Base-by-base conservation (phyloP, 1,284 basidiomycete species). In the Vanrija pseudolonga region DNA sequence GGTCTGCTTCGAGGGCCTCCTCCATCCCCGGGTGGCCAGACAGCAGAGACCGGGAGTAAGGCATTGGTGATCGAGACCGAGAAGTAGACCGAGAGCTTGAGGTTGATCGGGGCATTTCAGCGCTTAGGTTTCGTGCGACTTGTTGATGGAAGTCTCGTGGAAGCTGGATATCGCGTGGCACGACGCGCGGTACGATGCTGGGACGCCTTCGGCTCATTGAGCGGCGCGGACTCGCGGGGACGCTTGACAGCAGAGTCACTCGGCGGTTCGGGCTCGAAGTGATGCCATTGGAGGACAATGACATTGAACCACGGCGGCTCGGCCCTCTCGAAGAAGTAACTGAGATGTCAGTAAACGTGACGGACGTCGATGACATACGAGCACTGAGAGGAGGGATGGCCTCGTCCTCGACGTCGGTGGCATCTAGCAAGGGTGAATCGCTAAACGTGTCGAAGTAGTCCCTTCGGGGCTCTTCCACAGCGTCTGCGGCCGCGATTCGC, bases 61-160 rank as follows among this genome's bases (percentile, higher is more conserved):
- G 93, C 63, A 97, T 82, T 0, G 95, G 95, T 1, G 95, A 98
- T 42, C 91, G 85, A 3, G 95, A 98, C 37, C 95, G 87, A 47
- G 94, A 98, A 2, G 90, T 93, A 2, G 92, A 95, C 24, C 95
- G 87, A n/a, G 95, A 98, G 68, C 86, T 93, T 56, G 87, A 85
- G 26, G 83, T 84, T 53, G 87, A 90, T 11, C 24, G 43, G 1
- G 39, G n/a, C n/a, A 20, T 8, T 12, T 40, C 39, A 18, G 19
- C 19, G n/a, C 39, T 40, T 5, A 40, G 19, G 15, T n/a, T 40
- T 19, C 39, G 39, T 32, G 32, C 32, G 2, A 32, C 32, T 32
- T 32, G 32, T 32, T 32, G 32, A 32, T 32, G 32, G 32, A 32
- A 32, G 14, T 32, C 32, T 14, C 32, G 32, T 23, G 43, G 19